Conservation (phyloP, 257 asterid species). For the Linaria vulgaris region DNA sequence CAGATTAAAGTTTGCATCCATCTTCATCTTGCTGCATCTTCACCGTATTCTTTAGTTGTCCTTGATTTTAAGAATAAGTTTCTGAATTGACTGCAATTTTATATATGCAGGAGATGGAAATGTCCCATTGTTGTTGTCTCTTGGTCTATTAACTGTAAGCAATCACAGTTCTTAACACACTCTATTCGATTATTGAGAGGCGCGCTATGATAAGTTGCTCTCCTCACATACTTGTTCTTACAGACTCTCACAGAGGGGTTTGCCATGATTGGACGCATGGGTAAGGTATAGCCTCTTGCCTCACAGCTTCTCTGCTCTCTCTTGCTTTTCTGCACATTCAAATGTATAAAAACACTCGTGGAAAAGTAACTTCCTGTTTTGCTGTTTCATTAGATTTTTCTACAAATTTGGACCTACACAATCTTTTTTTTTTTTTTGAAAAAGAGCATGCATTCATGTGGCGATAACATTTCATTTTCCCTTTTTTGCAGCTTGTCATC, state of each 20-base stretch:
- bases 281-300: conserved; percentile 51
- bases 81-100: not conserved
- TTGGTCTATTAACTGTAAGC: conserved; percentile 77
- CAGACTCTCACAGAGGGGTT: conserved; percentile 83
- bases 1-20: not conserved
- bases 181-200: conserved; percentile 10
- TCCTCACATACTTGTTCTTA: conserved; percentile 22
- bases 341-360: not conserved
- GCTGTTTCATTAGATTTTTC: not conserved
- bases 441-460: not conserved
- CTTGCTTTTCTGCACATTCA: not conserved
- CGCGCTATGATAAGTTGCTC: conserved; percentile 4
- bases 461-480: not conserved
- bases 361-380: not conserved
- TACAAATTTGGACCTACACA: not conserved
- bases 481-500: not conserved
- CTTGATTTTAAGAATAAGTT: not conserved
- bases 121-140: conserved; percentile 51
- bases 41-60: not conserved
- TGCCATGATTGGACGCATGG: conserved; percentile 93
- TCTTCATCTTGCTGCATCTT: conserved; percentile 11
- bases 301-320: conserved; percentile 8
- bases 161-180: conserved; percentile 9
- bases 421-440: not conserved
- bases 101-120: conserved; percentile 52